Evolutionary conservation across 2,329 filamentous ascomycete species (phyloP).

Genomic region (Pezicula carpinea): DNA sequence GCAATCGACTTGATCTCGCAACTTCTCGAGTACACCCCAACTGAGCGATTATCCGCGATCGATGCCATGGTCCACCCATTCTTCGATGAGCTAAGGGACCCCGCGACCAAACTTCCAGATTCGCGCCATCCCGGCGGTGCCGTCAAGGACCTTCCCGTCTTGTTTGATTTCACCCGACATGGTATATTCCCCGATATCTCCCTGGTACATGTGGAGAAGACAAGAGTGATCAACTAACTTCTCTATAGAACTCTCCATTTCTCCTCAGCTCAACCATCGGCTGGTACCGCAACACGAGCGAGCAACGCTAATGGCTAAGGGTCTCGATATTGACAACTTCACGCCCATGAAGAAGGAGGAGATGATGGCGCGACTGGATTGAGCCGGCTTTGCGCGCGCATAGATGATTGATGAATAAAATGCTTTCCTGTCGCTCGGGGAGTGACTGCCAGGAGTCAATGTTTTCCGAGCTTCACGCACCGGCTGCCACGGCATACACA

Average conservation of each 20-base stretch:
- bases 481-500: conserved; percentile 23
- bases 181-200: conserved; percentile 52
- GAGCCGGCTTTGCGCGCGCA: conserved; percentile 39
- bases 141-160: conserved; percentile 73
- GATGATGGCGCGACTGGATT: conserved; percentile 97
- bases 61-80: conserved; percentile 98
- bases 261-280: conserved; percentile 78
- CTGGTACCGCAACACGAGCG: conserved; percentile 82
- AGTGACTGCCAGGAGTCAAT: conserved; percentile 19
- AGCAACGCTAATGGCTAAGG: conserved; percentile 66
- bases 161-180: conserved; percentile 93
- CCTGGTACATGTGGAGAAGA: not conserved
- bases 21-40: conserved; percentile 94
- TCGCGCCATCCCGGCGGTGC: conserved; percentile 83
- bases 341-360: conserved; percentile 87
- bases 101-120: conserved; percentile 86
- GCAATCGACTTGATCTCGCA: conserved; percentile 94
- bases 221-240: conserved; percentile 6
- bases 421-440: conserved; percentile 28
- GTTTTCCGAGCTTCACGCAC: conserved; percentile 24
- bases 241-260: conserved; percentile 84
- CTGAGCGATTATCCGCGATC: conserved; percentile 86
- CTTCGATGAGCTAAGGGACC: conserved; percentile 94
- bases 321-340: conserved; percentile 91
- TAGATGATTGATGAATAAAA: conserved; percentile 29